A percentile compares a stretch with the other conserved stretches of the same genome.
phyloP scores from a whole-genome alignment of 192 early-diverging fungal species.

The Backusella mclennaniae region DNA sequence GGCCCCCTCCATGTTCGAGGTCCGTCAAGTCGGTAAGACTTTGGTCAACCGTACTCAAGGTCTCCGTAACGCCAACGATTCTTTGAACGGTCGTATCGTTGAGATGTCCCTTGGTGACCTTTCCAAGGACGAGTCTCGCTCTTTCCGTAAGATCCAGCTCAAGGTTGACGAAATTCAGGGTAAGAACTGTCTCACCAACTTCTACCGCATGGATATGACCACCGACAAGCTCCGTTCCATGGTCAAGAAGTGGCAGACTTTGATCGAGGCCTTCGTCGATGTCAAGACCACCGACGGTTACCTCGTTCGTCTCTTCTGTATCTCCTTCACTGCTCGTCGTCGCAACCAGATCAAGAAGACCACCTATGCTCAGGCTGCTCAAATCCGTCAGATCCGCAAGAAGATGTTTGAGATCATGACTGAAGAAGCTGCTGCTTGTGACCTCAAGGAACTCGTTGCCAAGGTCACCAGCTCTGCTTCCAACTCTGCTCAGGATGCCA shows the following conservation, averaged over 20 bases:
- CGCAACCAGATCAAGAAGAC: slow-evolving; percentile 96
- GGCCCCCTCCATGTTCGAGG: slow-evolving; percentile 94
- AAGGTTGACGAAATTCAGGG: slow-evolving; percentile 95
- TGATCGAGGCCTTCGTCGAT: slow-evolving; percentile 97
- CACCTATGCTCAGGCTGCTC: slow-evolving; percentile 95
- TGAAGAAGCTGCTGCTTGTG: slow-evolving; percentile 77
- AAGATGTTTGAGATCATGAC: slow-evolving; percentile 99
- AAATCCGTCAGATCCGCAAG: slow-evolving; percentile 98
- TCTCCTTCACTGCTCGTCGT: slow-evolving; percentile 96
- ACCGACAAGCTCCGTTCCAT: slow-evolving; percentile 99
- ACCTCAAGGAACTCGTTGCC: slow-evolving; percentile 92
- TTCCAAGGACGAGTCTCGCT: slow-evolving; percentile 87
- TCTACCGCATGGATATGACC: slow-evolving; percentile 99
- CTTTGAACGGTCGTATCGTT: slow-evolving; percentile 94
- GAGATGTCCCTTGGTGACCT: slow-evolving; percentile 98
- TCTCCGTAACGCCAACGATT: slow-evolving; percentile 95
- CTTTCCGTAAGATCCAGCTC: slow-evolving; percentile 98
- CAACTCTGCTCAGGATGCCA: slow-evolving; percentile 66
- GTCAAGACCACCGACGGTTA: slow-evolving; percentile 99
- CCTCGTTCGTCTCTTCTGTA: slow-evolving; percentile 94
- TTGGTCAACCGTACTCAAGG: slow-evolving; percentile 99
- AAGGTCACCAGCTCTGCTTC: slow-evolving; percentile 84
- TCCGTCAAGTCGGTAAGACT: slow-evolving; percentile 96
- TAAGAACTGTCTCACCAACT: slow-evolving; percentile 99
- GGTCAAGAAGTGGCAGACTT: slow-evolving; percentile 99